Base-by-base conservation (phyloP, 163 green algal genomes). In the Coccomyxa subellipsoidea region DNA sequence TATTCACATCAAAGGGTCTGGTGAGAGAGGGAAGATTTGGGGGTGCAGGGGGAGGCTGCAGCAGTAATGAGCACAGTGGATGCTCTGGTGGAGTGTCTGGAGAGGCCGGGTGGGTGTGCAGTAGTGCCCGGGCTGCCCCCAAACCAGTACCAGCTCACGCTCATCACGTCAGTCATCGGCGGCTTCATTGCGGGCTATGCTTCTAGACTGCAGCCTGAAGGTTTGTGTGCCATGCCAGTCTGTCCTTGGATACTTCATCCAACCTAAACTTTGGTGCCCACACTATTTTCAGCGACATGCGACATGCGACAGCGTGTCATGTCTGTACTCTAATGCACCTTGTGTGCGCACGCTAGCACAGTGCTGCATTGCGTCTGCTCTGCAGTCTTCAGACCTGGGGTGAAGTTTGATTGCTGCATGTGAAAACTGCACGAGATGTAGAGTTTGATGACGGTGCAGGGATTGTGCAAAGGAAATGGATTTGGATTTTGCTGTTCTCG, bases 401-500 rank as follows among this genome's bases (percentile, higher is more conserved):
- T n/a, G n/a, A n/a, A n/a, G n/a, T n/a, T n/a, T n/a, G n/a, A n/a
- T n/a, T n/a, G n/a, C n/a, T n/a, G n/a, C n/a, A n/a, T n/a, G n/a
- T n/a, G n/a, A n/a, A n/a, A n/a, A n/a, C n/a, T n/a, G n/a, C n/a
- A n/a, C n/a, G n/a, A 69, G 37, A 69, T 78, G 29, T 38, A 1
- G 18, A 54, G 75, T 29, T n/a, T 23, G 10, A n/a, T 5, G 39
- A 6, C 39, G 34, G 34, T 88, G 59, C 90, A 94, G 89, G 90
- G 54, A 89, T 92, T 78, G 87, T 96, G 29, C 80, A 89, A 81
- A 86, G 89, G 0, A 81, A 81, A 6, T 95, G 87, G 87, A 82
- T 95, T 23, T 97, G 91, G 91, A 81, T 89, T 38, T 75, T 95
- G 38, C 78, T 97, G 9, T 96, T 97, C 80, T 88, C 86, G 15